phyloP scores from a whole-genome alignment of 805 yeast species.

The Monosporozyma siamensis region DNA sequence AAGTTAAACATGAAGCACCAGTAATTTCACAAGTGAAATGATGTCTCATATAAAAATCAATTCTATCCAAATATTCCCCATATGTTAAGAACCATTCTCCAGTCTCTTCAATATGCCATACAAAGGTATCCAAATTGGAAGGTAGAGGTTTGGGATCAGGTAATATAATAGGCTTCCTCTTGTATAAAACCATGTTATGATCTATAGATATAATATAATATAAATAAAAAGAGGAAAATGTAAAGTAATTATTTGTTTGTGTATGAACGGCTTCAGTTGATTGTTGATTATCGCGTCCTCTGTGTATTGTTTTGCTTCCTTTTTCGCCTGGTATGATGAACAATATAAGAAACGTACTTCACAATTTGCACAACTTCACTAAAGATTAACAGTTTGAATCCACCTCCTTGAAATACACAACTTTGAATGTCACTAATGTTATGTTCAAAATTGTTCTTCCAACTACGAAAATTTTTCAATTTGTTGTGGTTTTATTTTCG shows the following conservation, averaged over 20 bases:
- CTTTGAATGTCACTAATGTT: too few relatives aligned
- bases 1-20: constrained; percentile 85
- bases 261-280: too few relatives aligned
- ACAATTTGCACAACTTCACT: too few relatives aligned
- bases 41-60: constrained; percentile 63
- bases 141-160: constrained; percentile 53
- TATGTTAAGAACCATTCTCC: constrained; percentile 80
- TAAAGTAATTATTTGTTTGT: too few relatives aligned
- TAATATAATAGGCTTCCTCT: constrained; percentile 58
- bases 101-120: constrained; percentile 77
- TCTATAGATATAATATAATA: too few relatives aligned
- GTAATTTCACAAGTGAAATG: constrained; percentile 94
- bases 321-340: too few relatives aligned
- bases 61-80: constrained; percentile 60
- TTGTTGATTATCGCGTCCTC: too few relatives aligned
- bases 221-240: too few relatives aligned
- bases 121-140: constrained; percentile 45
- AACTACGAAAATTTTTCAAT: not conserved
- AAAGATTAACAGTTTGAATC: too few relatives aligned
- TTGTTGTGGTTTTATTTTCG: not conserved
- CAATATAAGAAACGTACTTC: too few relatives aligned
- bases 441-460: not conserved
- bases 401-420: too few relatives aligned
- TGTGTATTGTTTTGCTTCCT: too few relatives aligned
- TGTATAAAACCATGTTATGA: constrained; percentile 54